phyloP scores from a whole-genome alignment of 1,139 yeast species.

The Diutina pseudorugosa region DNA sequence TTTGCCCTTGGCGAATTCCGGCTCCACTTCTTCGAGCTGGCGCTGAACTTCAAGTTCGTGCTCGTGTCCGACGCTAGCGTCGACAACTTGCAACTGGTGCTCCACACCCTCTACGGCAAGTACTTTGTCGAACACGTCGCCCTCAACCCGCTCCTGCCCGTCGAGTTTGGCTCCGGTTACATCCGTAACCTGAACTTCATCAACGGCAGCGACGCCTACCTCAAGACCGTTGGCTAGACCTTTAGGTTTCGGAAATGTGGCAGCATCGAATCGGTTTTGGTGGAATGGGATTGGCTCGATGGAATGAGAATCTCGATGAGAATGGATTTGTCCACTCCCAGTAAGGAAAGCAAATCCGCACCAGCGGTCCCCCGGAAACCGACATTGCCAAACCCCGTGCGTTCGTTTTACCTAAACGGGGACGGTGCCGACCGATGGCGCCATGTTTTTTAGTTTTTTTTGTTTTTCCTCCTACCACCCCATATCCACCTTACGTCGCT shows the following conservation, averaged over 20 bases:
- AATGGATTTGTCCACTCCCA: no score
- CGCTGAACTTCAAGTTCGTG: slow-evolving; percentile 67
- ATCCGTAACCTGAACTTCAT: slow-evolving; percentile 35
- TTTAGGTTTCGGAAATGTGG: no score
- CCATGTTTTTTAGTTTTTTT: not conserved
- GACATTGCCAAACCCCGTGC: no score
- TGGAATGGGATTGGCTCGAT: no score
- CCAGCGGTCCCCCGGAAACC: no score
- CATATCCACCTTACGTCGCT: no score
- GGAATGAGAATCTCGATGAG: no score
- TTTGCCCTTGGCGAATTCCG: slow-evolving; percentile 65
- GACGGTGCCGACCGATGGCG: not conserved
- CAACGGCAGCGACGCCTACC: slow-evolving; percentile 27
- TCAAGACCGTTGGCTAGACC: slow-evolving; percentile 7
- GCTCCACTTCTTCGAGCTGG: slow-evolving; percentile 70
- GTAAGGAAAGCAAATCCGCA: no score
- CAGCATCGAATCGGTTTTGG: no score
- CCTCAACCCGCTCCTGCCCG: slow-evolving; percentile 45
- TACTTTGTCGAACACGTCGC: slow-evolving; percentile 60
- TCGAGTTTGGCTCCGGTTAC: slow-evolving; percentile 30
- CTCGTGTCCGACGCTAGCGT: slow-evolving; percentile 57
- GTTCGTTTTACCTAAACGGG: no score
- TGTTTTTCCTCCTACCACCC: no score
- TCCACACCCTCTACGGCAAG: slow-evolving; percentile 57
- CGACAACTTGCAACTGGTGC: slow-evolving; percentile 45